Conservation (phyloP, 2,329 filamentous ascomycete genomes). For the Elsinoe ampelina region DNA sequence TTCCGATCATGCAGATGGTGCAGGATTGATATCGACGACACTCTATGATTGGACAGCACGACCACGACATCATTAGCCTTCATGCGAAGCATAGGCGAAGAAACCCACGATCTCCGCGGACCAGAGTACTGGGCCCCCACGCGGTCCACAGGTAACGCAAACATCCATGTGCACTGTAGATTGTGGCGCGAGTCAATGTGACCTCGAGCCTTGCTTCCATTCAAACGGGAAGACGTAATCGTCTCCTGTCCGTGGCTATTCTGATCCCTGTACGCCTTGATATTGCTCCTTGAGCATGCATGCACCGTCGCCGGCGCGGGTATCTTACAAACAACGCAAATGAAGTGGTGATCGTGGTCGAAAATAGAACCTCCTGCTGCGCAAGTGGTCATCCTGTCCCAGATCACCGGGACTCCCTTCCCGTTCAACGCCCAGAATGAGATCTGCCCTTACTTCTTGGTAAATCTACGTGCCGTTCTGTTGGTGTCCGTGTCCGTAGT, state of each 20-base stretch:
- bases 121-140: conserved; percentile 2
- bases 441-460: background rate
- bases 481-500: background rate
- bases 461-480: background rate
- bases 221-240: background rate
- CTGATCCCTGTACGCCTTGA: background rate
- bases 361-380: background rate
- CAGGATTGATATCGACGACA: background rate
- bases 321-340: conserved; percentile 10
- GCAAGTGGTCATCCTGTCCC: background rate
- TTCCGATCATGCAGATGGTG: background rate
- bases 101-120: conserved; percentile 1
- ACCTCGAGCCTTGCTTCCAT: background rate
- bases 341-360: background rate
- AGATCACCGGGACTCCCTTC: background rate
- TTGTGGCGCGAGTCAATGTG: conserved; percentile 6
- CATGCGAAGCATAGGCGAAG: conserved; percentile 1
- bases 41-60: background rate
- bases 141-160: conserved; percentile 8
- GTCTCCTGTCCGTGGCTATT: background rate
- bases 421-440: background rate
- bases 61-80: background rate
- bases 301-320: background rate
- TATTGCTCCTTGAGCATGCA: conserved; percentile 1
- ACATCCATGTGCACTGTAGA: conserved; percentile 9